Conservation (phyloP, 148 eudicot species). For the Vaccinium corymbosum region DNA sequence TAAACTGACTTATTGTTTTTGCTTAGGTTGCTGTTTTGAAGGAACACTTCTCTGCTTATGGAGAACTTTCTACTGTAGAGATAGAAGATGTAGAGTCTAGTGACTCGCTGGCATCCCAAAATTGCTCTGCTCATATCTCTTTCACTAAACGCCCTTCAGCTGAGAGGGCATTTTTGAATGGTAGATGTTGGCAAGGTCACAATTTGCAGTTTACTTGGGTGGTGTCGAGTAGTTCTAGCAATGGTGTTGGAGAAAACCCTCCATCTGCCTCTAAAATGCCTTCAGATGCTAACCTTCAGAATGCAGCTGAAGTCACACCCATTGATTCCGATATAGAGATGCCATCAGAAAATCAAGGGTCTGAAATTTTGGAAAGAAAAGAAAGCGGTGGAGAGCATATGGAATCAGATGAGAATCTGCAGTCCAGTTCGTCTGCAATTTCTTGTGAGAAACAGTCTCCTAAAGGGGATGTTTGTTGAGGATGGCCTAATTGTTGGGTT, state of each 20-base stretch:
- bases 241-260: constrained; percentile 34
- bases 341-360: constrained; percentile 23
- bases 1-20: constrained; percentile 12
- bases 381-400: constrained; percentile 26
- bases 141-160: constrained; percentile 73
- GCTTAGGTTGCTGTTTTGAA: constrained; percentile 60
- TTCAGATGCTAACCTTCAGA: constrained; percentile 32
- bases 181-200: constrained; percentile 67
- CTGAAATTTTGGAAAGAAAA: constrained; percentile 24
- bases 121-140: constrained; percentile 45
- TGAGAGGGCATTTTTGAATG: constrained; percentile 68
- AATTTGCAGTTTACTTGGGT: constrained; percentile 63
- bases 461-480: constrained; percentile 30
- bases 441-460: constrained; percentile 27
- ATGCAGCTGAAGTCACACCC: constrained; percentile 27
- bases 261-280: constrained; percentile 34
- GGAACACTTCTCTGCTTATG: constrained; percentile 64
- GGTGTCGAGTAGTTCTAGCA: constrained; percentile 33
- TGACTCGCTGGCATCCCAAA: constrained; percentile 32
- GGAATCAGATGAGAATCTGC: constrained; percentile 38
- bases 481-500: constrained; percentile 41
- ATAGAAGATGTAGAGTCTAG: constrained; percentile 45
- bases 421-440: constrained; percentile 26
- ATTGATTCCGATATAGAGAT: constrained; percentile 27
- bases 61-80: constrained; percentile 56